These are phyloP conservation scores for Aegilops tauschii DNA, from an alignment of 176 grass and related monocot species.

Conservation along the genomic window DNA sequence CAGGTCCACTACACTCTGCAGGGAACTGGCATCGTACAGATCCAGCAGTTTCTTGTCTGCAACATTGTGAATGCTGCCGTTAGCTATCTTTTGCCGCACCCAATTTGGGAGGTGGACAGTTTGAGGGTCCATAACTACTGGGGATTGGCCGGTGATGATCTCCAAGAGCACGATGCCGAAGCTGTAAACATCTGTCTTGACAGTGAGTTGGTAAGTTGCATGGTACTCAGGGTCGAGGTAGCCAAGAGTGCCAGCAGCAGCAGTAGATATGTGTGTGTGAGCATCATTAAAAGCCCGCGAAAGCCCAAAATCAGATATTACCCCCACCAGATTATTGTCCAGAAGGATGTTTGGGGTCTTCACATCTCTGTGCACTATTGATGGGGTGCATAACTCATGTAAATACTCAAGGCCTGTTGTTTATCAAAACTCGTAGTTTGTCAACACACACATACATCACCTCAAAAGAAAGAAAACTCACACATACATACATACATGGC, in stretches of 20 bases:
- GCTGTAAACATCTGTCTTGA: slow-evolving; percentile 7
- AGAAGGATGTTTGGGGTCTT: slow-evolving; percentile 43
- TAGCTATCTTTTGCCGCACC: neutral
- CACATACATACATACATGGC: no score
- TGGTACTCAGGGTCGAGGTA: slow-evolving; percentile 22
- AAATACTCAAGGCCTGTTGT: slow-evolving; percentile 18
- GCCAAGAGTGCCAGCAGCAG: slow-evolving; percentile 8
- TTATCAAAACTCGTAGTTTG: neutral
- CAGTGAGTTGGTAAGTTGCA: neutral
- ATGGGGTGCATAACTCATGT: slow-evolving; percentile 11
- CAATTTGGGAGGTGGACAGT: neutral
- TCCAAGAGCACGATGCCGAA: slow-evolving; percentile 4
- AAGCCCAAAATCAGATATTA: slow-evolving; percentile 34
- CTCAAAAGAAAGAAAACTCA: neutral
- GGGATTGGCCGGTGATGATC: neutral
- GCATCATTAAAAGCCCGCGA: neutral
- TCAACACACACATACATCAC: neutral
- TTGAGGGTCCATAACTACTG: no score
- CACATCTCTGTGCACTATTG: slow-evolving; percentile 39
- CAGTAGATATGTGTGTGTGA: slow-evolving; percentile 11
- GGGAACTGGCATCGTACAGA: neutral
- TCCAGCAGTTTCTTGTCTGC: neutral
- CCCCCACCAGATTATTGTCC: slow-evolving; percentile 11
- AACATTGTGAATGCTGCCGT: neutral
- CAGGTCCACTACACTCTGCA: neutral